Percentiles rank a stretch among this genome's conserved stretches.
Evolutionary conservation across 805 yeast genomes (phyloP).

Genomic region (Saturnispora besseyi): DNA sequence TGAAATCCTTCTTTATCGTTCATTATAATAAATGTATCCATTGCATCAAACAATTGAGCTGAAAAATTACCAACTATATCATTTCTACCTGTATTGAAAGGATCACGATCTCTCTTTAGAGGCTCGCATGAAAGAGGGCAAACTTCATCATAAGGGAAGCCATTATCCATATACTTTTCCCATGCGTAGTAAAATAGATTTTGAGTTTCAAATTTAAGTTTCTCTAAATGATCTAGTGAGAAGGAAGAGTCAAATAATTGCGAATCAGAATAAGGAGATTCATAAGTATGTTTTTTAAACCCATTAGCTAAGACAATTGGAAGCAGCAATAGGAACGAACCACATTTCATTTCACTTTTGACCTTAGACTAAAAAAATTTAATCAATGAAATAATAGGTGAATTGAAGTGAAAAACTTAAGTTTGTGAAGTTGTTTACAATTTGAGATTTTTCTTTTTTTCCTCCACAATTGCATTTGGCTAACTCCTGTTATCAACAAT

Average conservation of each 20-base stretch:
- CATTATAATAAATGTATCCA: constrained; percentile 72
- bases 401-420: not conserved
- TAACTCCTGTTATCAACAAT: not conserved
- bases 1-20: constrained; percentile 52
- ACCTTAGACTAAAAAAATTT: not conserved
- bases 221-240: constrained; percentile 17
- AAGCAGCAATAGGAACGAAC: not conserved
- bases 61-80: constrained; percentile 84
- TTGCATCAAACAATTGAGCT: constrained; percentile 65
- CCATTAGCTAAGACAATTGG: not conserved
- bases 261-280: constrained; percentile 14
- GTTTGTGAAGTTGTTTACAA: not conserved
- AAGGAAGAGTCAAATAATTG: constrained; percentile 22
- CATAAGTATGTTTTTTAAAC: constrained; percentile 12
- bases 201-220: constrained; percentile 37
- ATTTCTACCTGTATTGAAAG: constrained; percentile 50
- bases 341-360: not conserved
- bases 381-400: not conserved
- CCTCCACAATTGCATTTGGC: not conserved
- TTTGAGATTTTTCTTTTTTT: not conserved
- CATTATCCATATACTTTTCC: constrained; percentile 56
- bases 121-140: constrained; percentile 65
- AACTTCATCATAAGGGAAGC: constrained; percentile 78
- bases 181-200: constrained; percentile 66
- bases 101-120: constrained; percentile 52